phyloP scores from a whole-genome alignment of 768 basidiomycete species.

The Trametes elegans region DNA sequence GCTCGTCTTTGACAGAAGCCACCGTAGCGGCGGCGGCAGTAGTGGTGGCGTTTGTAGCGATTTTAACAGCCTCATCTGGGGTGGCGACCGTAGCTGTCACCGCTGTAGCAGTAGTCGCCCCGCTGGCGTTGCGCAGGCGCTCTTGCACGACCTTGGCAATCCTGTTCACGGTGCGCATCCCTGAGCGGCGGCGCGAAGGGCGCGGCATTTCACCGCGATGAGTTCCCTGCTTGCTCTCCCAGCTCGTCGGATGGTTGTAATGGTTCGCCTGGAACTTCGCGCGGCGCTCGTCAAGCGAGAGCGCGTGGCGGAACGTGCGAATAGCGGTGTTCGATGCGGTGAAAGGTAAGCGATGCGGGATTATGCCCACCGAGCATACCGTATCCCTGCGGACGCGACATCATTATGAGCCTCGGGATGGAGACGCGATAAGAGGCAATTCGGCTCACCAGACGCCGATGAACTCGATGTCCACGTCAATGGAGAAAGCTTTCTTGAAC shows the following conservation, averaged over 20 bases:
- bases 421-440: background rate
- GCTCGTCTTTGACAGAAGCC: background rate
- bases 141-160: background rate
- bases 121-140: background rate
- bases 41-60: background rate
- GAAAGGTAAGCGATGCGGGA: constrained; percentile 65
- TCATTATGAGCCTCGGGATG: background rate
- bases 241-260: constrained; percentile 29
- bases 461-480: constrained; percentile 70
- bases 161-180: background rate
- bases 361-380: constrained; percentile 62
- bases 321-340: constrained; percentile 60
- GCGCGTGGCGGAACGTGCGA: constrained; percentile 65
- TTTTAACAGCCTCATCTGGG: background rate
- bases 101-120: background rate
- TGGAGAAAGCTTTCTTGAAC: constrained; percentile 75
- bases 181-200: background rate
- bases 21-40: constrained; percentile 8
- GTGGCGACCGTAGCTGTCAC: background rate
- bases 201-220: constrained; percentile 49
- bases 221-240: constrained; percentile 44
- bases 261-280: constrained; percentile 47
- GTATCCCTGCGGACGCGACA: constrained; percentile 53
- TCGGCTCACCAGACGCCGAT: constrained; percentile 64
- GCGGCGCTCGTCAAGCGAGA: constrained; percentile 71